Evolutionary conservation across 495 filamentous ascomycete species (phyloP).

Genomic region (Staphylotrichum longicolle): DNA sequence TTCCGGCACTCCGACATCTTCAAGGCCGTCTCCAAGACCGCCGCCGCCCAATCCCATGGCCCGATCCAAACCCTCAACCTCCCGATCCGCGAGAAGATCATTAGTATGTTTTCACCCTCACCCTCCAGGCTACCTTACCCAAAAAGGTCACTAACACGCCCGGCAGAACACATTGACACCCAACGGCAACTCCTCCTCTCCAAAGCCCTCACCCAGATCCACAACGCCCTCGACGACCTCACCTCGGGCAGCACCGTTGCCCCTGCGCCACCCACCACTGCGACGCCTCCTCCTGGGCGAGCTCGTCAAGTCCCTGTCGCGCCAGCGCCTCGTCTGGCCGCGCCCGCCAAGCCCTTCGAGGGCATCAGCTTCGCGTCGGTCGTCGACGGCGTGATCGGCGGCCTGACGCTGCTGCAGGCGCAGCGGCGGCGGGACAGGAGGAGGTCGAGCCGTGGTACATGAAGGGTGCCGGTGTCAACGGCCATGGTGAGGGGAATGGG

Average conservation of each 20-base stretch:
- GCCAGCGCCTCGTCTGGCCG: conserved; percentile 23
- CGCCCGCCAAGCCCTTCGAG: conserved; percentile 23
- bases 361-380: conserved; percentile 26
- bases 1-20: conserved; percentile 32
- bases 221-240: conserved; percentile 23
- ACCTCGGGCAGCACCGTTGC: neutral
- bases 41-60: conserved; percentile 19
- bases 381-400: conserved; percentile 14
- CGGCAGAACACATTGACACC: conserved; percentile 25
- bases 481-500: neutral
- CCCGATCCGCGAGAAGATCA: conserved; percentile 33
- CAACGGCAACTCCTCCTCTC: conserved; percentile 25
- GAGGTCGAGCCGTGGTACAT: conserved; percentile 7
- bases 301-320: conserved; percentile 30
- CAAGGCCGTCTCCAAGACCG: conserved; percentile 25
- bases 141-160: neutral
- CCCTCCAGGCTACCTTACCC: neutral
- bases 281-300: conserved; percentile 34
- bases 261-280: conserved; percentile 23
- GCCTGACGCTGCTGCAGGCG: conserved; percentile 6
- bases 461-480: neutral
- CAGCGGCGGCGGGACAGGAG: neutral
- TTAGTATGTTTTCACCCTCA: conserved; percentile 21
- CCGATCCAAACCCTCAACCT: conserved; percentile 26
- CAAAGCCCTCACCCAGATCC: conserved; percentile 20